phyloP scores from a whole-genome alignment of 148 eudicot genomes.

The Cornus kousa region DNA sequence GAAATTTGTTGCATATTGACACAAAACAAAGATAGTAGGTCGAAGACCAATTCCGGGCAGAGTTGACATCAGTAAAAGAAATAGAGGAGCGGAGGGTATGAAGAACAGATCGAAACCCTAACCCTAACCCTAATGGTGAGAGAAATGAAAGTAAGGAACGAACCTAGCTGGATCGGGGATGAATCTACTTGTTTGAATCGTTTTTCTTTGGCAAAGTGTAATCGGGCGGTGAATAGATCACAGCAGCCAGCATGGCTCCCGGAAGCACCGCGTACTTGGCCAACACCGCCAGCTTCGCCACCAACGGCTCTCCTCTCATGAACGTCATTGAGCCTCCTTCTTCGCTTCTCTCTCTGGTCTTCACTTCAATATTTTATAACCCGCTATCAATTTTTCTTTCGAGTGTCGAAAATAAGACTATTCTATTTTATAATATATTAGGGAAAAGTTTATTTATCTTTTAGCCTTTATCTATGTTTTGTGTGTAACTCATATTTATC shows the following conservation, averaged over 20 bases:
- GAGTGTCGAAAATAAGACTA: no score
- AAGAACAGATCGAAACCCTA: neutral
- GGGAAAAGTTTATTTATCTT: no score
- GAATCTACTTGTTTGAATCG: neutral
- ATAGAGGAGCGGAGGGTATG: neutral
- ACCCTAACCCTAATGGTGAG: neutral
- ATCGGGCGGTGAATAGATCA: slow-evolving; percentile 40
- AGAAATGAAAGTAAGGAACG: neutral
- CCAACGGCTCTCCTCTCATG: slow-evolving; percentile 40
- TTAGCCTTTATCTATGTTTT: no score
- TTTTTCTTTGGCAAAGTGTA: slow-evolving; percentile 25
- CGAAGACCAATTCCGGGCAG: neutral
- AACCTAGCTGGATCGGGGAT: neutral
- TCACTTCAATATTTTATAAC: no score
- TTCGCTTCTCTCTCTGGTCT: neutral
- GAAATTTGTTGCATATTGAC: no score
- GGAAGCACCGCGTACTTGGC: slow-evolving; percentile 41
- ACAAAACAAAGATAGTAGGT: no score
- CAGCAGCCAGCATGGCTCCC: slow-evolving; percentile 35
- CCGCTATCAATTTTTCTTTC: no score
- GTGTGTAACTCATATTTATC: no score
- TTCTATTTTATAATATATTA: no score
- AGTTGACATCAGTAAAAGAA: neutral
- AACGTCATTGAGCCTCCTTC: neutral
- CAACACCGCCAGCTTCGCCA: slow-evolving; percentile 36